Evolutionary conservation across 441 rosid species (phyloP).

Genomic region (Bocquillonia castaneifolia): DNA sequence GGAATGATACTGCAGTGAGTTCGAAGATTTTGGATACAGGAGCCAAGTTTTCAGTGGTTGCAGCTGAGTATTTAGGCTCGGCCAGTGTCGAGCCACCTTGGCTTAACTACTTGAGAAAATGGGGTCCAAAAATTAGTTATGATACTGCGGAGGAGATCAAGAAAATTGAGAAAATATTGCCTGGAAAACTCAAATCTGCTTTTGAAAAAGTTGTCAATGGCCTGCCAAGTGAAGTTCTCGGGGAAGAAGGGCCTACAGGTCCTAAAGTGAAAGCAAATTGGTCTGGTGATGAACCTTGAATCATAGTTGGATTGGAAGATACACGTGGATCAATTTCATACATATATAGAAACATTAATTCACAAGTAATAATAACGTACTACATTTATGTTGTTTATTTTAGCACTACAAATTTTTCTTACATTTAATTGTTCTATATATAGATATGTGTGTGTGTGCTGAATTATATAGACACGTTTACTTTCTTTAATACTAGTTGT

Average conservation of each 20-base stretch:
- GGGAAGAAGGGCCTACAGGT: constrained; percentile 92
- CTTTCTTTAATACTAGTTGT: too few species aligned
- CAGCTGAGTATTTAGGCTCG: constrained; percentile 47
- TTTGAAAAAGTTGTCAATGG: constrained; percentile 43
- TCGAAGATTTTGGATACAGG: constrained; percentile 44
- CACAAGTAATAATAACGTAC: not conserved
- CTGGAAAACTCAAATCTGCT: constrained; percentile 46
- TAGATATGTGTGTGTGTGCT: too few species aligned
- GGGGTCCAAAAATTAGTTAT: constrained; percentile 77
- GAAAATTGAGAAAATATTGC: constrained; percentile 45
- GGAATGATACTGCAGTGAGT: constrained; percentile 64
- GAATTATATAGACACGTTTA: too few species aligned
- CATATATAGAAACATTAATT: not conserved
- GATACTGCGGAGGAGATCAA: constrained; percentile 39
- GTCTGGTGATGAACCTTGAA: constrained; percentile 50
- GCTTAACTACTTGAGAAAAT: constrained; percentile 57
- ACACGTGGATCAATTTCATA: not conserved
- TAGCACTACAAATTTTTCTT: not conserved
- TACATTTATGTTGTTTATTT: not conserved
- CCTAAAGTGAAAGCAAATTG: constrained; percentile 66
- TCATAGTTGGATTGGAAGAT: not conserved
- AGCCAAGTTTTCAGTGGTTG: constrained; percentile 33
- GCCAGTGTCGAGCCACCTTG: constrained; percentile 50
- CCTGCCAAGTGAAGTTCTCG: constrained; percentile 58
- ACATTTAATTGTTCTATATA: too few species aligned